These are phyloP conservation scores for Prototheca stagnorum DNA, from an alignment of 163 green algal genomes.

Conservation along the genomic window DNA sequence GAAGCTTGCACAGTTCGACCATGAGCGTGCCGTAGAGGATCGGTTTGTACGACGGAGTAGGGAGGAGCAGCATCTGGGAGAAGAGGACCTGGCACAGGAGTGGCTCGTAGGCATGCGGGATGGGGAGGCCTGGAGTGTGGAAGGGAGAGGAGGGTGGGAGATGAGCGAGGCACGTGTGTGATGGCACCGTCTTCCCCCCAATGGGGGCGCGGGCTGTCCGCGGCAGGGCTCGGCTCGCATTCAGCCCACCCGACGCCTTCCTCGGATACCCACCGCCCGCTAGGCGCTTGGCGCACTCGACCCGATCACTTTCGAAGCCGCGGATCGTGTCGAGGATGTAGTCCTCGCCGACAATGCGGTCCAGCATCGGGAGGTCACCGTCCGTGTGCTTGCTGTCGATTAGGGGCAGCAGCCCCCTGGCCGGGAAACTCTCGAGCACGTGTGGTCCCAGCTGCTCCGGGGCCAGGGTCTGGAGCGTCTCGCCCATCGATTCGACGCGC, in stretches of 20 bases:
- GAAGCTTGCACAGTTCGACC: constrained; percentile 78
- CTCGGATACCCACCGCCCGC: constrained; percentile 17
- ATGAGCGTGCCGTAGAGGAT: constrained; percentile 75
- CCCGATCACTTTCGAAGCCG: constrained; percentile 50
- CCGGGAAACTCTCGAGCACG: constrained; percentile 31
- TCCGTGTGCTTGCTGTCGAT: constrained; percentile 41
- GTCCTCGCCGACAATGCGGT: constrained; percentile 69
- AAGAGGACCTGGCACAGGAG: constrained; percentile 68
- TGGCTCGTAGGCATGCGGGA: constrained; percentile 33
- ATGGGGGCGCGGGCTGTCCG: no score
- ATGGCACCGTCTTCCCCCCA: no score
- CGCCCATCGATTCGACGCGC: no score
- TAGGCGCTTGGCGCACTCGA: constrained; percentile 41
- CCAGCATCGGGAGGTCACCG: constrained; percentile 29
- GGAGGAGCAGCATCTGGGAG: constrained; percentile 70
- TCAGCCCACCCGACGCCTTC: no score
- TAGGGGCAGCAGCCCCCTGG: constrained; percentile 46
- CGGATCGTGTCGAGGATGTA: constrained; percentile 66
- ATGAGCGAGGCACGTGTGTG: no score
- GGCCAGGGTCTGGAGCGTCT: no score
- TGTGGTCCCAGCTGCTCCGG: constrained; percentile 23
- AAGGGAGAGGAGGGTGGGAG: no score
- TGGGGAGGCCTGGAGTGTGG: constrained; percentile 23
- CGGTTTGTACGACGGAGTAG: constrained; percentile 41
- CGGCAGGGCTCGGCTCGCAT: no score